Evolutionary conservation across 2,329 filamentous ascomycete species (phyloP).

Genomic region (Venturia effusa): DNA sequence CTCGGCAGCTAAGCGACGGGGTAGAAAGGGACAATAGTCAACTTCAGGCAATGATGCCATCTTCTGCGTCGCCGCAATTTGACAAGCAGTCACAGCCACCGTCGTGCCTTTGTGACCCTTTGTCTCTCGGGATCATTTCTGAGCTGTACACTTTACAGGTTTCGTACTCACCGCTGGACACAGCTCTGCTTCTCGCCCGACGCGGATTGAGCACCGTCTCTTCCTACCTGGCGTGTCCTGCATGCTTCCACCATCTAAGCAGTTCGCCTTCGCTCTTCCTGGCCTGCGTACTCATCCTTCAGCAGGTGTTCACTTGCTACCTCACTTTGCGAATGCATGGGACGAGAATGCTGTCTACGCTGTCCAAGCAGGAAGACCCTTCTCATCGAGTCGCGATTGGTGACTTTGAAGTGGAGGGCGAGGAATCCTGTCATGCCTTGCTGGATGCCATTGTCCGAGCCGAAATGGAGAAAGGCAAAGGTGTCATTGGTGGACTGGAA

Average conservation of each 20-base stretch:
- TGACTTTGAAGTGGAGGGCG: slow-evolving; percentile 11
- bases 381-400: slow-evolving; percentile 6
- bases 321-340: slow-evolving; percentile 7
- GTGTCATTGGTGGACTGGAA: slow-evolving; percentile 8
- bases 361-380: slow-evolving; percentile 1
- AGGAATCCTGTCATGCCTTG: slow-evolving; percentile 8
- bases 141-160: slow-evolving; percentile 10
- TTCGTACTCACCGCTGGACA: slow-evolving; percentile 5
- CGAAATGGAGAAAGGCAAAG: slow-evolving; percentile 11
- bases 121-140: slow-evolving; percentile 8
- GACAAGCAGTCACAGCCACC: not conserved
- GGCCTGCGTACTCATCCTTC: slow-evolving; percentile 10
- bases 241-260: slow-evolving; percentile 6
- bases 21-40: not conserved
- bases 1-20: not conserved
- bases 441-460: slow-evolving; percentile 10
- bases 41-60: not conserved
- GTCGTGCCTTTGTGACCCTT: slow-evolving; percentile 9
- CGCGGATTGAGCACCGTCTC: slow-evolving; percentile 7
- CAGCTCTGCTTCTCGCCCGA: slow-evolving; percentile 8
- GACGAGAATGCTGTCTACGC: slow-evolving; percentile 6
- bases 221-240: slow-evolving; percentile 7
- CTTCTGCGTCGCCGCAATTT: not conserved
- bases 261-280: slow-evolving; percentile 7
- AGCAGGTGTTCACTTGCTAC: slow-evolving; percentile 11